Base-by-base conservation (phyloP, 352 stramenopile genomes). In the Phytophthora boehmeriae region DNA sequence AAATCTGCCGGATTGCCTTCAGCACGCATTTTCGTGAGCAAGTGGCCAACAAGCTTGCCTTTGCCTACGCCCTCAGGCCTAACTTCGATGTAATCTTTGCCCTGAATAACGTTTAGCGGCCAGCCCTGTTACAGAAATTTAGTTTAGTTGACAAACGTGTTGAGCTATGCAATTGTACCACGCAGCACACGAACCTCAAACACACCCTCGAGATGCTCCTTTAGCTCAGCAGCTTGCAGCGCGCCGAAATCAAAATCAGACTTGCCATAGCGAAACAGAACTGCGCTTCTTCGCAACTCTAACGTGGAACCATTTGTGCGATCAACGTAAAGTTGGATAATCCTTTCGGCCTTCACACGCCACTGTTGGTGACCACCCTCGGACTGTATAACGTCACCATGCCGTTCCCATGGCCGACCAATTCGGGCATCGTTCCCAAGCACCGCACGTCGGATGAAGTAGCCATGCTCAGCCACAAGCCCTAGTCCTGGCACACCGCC, bases 251-350 rank as follows among this genome's bases (percentile, higher is more conserved):
- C 97, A 44, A 97, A 97, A 73, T 99, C 97, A 5, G 97, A 97
- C 69, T 99, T 98, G 56, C 94, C 92, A 59, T 98, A 99, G 42
- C 99, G 97, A 78, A 98, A 99, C 1, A 99, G 75, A 25, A 99
- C 85, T 8, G 98, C 98, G 62, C 97, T 99, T 61, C 97, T 96
- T 13, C 98, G 99, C 42, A 97, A 77, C 81, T 99, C 98, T 25
- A 99, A 84, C 45, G 98, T 98, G 9, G 97, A 98, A 13, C 98
- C 97, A 68, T 99, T 98, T 2, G 98, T 99, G 34, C 97, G 85
- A 65, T 98, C 95, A 20, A 98, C 94, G 70, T 99, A 99, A 5
- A 99, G 83, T 71, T 99, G 81, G 78, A 99, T 99, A 36, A 99
- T 94, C 32, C 85, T 88, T 59, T 98, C 86, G 0, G 93, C 95